Conservation (phyloP, 2,329 filamentous ascomycete species). For the Coniochaeta prunicola region DNA sequence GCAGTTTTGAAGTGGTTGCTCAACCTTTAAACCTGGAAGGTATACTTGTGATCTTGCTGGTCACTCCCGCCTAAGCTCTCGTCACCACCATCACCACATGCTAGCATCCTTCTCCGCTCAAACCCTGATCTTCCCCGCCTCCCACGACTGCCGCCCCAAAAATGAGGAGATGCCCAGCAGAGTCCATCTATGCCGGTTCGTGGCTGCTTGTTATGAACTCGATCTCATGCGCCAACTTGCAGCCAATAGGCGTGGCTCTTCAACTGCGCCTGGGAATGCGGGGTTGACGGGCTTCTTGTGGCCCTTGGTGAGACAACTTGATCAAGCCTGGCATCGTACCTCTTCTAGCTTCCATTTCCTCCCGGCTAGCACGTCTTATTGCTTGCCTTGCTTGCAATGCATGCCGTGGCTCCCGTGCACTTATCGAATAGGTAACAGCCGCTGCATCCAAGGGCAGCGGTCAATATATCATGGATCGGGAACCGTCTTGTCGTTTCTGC, state of each 20-base stretch:
- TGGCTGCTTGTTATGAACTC: not conserved
- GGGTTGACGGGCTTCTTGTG: not conserved
- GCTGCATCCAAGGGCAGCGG: not conserved
- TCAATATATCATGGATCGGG: not conserved
- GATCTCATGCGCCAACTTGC: not conserved
- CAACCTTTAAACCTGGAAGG: not conserved
- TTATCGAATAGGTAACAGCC: not conserved
- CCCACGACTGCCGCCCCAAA: conserved; percentile 1
- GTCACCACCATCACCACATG: not conserved
- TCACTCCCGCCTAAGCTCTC: not conserved
- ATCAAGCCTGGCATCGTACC: not conserved
- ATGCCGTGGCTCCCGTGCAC: too few species aligned
- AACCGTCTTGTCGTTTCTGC: not conserved
- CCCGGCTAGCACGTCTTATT: too few species aligned
- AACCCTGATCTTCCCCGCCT: not conserved
- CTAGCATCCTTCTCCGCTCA: not conserved
- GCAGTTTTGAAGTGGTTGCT: not conserved
- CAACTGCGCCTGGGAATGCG: not conserved
- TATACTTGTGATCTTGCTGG: not conserved
- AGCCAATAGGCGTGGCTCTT: not conserved
- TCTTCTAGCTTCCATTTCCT: not conserved
- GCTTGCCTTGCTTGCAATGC: too few species aligned
- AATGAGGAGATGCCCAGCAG: not conserved
- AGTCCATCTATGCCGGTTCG: not conserved
- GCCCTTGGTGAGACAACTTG: not conserved